phyloP scores from a whole-genome alignment of 2,329 filamentous ascomycete genomes.

The Sporothrix dimorphospora region DNA sequence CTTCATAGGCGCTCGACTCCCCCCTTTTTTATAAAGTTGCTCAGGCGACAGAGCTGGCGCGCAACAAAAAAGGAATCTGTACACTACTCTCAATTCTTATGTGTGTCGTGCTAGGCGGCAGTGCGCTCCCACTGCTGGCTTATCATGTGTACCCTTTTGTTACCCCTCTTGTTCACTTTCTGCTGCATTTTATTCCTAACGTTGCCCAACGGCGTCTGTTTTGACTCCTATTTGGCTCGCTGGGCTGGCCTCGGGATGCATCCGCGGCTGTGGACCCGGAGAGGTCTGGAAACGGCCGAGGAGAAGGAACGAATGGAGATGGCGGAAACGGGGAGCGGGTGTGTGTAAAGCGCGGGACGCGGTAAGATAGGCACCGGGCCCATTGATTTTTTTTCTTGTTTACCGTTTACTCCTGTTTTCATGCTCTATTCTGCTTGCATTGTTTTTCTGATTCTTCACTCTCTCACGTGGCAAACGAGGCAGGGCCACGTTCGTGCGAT shows the following conservation, averaged over 20 bases:
- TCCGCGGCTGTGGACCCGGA: not conserved
- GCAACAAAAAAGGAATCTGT: slow-evolving; percentile 32
- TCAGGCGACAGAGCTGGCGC: slow-evolving; percentile 32
- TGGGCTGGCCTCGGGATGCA: not conserved
- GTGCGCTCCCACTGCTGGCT: not conserved
- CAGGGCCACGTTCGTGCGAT: slow-evolving; percentile 21
- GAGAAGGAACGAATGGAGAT: not conserved
- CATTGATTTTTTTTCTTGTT: slow-evolving; percentile 7
- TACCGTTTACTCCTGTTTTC: slow-evolving; percentile 6
- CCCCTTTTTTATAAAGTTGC: slow-evolving; percentile 27
- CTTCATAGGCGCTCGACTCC: slow-evolving; percentile 34
- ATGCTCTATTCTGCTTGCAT: not conserved
- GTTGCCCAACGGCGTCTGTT: not conserved
- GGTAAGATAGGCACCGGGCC: not conserved
- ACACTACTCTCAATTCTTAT: slow-evolving; percentile 28
- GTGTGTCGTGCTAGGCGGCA: slow-evolving; percentile 21
- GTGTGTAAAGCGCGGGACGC: slow-evolving; percentile 18
- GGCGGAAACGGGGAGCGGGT: not conserved
- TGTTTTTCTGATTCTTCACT: not conserved
- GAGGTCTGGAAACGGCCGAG: not conserved
- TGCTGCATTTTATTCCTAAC: not conserved
- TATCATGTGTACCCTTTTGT: not conserved
- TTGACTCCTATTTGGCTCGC: not conserved
- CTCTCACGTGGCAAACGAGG: slow-evolving; percentile 6
- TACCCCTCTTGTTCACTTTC: not conserved